These are phyloP conservation scores for Eucalyptus sp. DNA, from an alignment of 345 rosid species.

Conservation along the genomic window DNA sequence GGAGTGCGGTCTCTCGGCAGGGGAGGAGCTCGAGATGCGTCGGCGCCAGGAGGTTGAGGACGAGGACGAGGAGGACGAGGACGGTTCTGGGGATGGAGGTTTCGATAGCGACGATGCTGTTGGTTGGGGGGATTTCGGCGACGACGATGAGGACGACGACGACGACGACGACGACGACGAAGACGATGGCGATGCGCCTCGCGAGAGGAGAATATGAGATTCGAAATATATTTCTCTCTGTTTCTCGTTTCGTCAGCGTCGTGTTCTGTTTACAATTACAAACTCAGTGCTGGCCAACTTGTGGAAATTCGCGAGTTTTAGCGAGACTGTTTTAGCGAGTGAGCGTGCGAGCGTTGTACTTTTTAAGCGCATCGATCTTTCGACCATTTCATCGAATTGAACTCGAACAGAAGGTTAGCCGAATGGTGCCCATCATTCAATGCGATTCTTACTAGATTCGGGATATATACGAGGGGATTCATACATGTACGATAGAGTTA, in stretches of 20 bases:
- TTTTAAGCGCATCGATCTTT: background rate
- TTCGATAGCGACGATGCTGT: background rate
- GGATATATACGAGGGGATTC: background rate
- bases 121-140: background rate
- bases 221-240: background rate
- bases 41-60: background rate
- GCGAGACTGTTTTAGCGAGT: background rate
- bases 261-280: background rate
- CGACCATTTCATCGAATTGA: background rate
- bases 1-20: rapidly evolving
- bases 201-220: background rate
- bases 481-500: rapidly evolving
- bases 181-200: background rate
- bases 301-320: background rate
- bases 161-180: background rate
- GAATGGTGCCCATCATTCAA: background rate
- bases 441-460: background rate
- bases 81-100: background rate
- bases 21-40: background rate
- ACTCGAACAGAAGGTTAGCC: rapidly evolving
- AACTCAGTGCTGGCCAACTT: background rate
- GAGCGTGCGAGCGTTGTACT: background rate
- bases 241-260: background rate
- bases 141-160: background rate
- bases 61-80: background rate